A percentile compares a stretch with the other conserved stretches of the same genome.
phyloP scores from a whole-genome alignment of 805 yeast species.

The Saccharomycopsis sp. region DNA sequence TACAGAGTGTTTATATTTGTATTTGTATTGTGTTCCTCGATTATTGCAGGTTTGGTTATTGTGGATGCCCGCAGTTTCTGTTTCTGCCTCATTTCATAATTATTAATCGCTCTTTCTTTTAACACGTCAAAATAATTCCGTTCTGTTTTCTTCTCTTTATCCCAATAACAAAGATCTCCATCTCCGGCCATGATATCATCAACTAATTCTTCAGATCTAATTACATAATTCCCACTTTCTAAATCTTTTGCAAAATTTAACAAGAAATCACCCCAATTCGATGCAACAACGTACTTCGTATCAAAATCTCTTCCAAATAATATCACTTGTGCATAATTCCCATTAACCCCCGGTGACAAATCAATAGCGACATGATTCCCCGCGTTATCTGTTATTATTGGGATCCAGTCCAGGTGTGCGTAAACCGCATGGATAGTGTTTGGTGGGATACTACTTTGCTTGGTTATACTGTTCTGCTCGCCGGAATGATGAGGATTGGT shows the following conservation, averaged over 20 bases:
- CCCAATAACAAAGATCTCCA: conserved; percentile 17
- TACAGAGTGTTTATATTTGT: conserved; percentile 21
- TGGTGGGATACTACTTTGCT: conserved; percentile 50
- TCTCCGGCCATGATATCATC: conserved; percentile 60
- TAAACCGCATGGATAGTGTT: conserved; percentile 65
- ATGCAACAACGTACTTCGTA: conserved; percentile 78
- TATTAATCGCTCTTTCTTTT: conserved; percentile 8
- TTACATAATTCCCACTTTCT: conserved; percentile 72
- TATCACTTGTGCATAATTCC: conserved; percentile 86
- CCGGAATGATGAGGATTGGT: background rate
- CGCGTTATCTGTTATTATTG: conserved; percentile 76
- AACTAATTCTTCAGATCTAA: conserved; percentile 47
- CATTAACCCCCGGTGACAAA: conserved; percentile 71
- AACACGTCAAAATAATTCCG: conserved; percentile 19
- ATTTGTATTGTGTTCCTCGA: conserved; percentile 26
- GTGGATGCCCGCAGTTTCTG: conserved; percentile 16
- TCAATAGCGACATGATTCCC: conserved; percentile 94
- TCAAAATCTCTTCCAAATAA: conserved; percentile 93
- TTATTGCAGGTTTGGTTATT: conserved; percentile 26
- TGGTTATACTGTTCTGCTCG: background rate
- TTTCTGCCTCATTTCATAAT: conserved; percentile 26
- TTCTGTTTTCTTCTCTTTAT: conserved; percentile 9
- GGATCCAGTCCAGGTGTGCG: conserved; percentile 91
- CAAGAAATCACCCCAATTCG: conserved; percentile 84
- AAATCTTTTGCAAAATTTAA: conserved; percentile 79